A percentile compares a stretch with the other conserved stretches of the same genome.
Evolutionary conservation across 2,329 filamentous ascomycete species (phyloP).

Genomic region (Fusarium annulatum): DNA sequence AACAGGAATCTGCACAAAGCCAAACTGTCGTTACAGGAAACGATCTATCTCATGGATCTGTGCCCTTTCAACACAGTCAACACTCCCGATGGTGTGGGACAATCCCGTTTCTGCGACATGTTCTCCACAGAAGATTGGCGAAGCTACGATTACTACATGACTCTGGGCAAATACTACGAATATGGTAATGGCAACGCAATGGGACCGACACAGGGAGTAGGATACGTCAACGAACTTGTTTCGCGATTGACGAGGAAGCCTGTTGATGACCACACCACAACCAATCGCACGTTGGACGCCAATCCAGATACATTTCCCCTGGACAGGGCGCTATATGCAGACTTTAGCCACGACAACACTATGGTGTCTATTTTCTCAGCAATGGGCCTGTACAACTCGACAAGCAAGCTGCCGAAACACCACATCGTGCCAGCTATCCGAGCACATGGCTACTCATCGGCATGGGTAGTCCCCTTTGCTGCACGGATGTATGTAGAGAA

Average conservation of each 20-base stretch:
- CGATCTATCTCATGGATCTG: conserved; percentile 84
- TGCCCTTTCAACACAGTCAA: conserved; percentile 89
- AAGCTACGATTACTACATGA: conserved; percentile 83
- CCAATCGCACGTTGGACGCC: conserved; percentile 80
- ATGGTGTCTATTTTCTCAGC: conserved; percentile 82
- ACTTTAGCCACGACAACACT: conserved; percentile 93
- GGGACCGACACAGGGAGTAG: conserved; percentile 86
- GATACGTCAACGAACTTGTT: conserved; percentile 88
- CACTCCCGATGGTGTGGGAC: conserved; percentile 55
- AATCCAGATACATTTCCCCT: conserved; percentile 79
- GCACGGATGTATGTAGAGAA: conserved; percentile 89
- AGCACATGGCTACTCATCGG: conserved; percentile 76
- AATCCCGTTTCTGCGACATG: conserved; percentile 80
- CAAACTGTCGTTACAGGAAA: conserved; percentile 70
- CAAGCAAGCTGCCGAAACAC: conserved; percentile 62
- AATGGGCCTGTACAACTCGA: conserved; percentile 80
- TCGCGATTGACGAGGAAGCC: conserved; percentile 77
- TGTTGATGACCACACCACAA: conserved; percentile 78
- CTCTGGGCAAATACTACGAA: conserved; percentile 86
- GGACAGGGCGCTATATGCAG: conserved; percentile 76
- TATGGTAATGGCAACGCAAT: conserved; percentile 81
- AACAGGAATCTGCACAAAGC: conserved; percentile 76
- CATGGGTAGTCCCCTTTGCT: conserved; percentile 86
- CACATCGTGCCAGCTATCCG: conserved; percentile 61
- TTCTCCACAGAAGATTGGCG: conserved; percentile 81